Evolutionary conservation across 768 basidiomycete genomes (phyloP).

Genomic region (Amyloporia xantha): DNA sequence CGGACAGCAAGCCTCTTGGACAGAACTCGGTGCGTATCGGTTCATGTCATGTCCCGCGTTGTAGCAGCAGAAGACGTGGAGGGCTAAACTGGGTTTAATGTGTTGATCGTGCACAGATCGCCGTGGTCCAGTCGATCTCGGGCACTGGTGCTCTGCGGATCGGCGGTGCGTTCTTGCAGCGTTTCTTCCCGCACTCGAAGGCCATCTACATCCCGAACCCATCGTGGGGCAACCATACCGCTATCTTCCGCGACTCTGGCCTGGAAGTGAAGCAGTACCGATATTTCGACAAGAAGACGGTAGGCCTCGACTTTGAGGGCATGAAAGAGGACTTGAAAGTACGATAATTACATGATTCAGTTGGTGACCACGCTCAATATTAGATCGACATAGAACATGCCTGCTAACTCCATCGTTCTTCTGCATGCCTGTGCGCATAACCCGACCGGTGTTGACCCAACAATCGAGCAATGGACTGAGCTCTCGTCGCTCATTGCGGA

Average conservation of each 20-base stretch:
- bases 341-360: too few relatives aligned
- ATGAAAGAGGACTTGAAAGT: slow-evolving; percentile 85
- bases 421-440: slow-evolving; percentile 98
- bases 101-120: slow-evolving; percentile 42
- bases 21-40: slow-evolving; percentile 57
- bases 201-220: slow-evolving; percentile 88
- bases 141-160: slow-evolving; percentile 97
- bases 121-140: slow-evolving; percentile 90
- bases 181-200: slow-evolving; percentile 82
- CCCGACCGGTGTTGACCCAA: slow-evolving; percentile 97
- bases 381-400: slow-evolving; percentile 44
- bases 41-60: too few relatives aligned
- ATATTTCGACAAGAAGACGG: slow-evolving; percentile 90
- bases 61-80: not conserved
- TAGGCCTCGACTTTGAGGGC: slow-evolving; percentile 88
- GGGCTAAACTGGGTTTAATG: slow-evolving; percentile 2
- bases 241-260: slow-evolving; percentile 90
- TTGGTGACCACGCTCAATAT: slow-evolving; percentile 1
- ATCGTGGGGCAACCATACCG: slow-evolving; percentile 97
- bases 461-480: slow-evolving; percentile 85
- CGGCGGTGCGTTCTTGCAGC: slow-evolving; percentile 86
- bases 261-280: slow-evolving; percentile 89
- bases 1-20: slow-evolving; percentile 64
- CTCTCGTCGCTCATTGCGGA: slow-evolving; percentile 84
- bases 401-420: slow-evolving; percentile 78